Evolutionary conservation across 352 stramenopile species (phyloP).

Genomic region (Pythium aristosporum): DNA sequence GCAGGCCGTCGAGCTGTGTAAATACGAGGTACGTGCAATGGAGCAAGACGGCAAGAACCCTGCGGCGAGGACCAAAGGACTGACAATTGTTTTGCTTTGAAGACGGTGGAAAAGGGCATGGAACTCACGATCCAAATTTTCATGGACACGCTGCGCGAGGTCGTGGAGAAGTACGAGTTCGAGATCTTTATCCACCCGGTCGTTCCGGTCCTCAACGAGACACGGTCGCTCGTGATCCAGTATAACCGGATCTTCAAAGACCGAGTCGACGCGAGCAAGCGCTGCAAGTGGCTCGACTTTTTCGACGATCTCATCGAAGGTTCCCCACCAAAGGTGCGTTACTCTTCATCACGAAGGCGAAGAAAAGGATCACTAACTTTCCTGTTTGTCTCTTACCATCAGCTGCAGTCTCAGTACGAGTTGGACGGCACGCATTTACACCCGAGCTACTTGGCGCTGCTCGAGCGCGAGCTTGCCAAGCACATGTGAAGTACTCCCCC

Average conservation of each 20-base stretch:
- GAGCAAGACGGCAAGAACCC: not conserved
- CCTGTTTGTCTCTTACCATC: not conserved
- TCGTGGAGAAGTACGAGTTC: slow-evolving; percentile 62
- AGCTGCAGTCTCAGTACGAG: slow-evolving; percentile 51
- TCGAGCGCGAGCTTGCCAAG: slow-evolving; percentile 39
- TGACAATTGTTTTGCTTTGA: not conserved
- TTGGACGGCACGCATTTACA: slow-evolving; percentile 89
- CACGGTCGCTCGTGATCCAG: slow-evolving; percentile 69
- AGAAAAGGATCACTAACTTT: not conserved
- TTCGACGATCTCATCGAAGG: slow-evolving; percentile 76
- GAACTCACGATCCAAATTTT: slow-evolving; percentile 77
- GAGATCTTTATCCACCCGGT: slow-evolving; percentile 84
- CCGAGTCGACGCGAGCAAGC: slow-evolving; percentile 36
- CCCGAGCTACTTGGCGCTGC: slow-evolving; percentile 57
- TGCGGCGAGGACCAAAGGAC: not conserved
- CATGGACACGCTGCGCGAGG: slow-evolving; percentile 53
- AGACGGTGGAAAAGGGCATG: slow-evolving; percentile 83
- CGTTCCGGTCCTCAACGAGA: slow-evolving; percentile 88
- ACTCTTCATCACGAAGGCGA: not conserved
- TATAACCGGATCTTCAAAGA: slow-evolving; percentile 81
- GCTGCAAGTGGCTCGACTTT: slow-evolving; percentile 88
- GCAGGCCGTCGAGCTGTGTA: slow-evolving; percentile 82
- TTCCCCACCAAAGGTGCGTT: slow-evolving; percentile 44
- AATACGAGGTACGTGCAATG: slow-evolving; percentile 64
- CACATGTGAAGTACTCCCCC: not conserved